Percentiles rank a stretch among this genome's conserved stretches.
These are phyloP conservation scores for Moesziomyces globuligerus DNA, from an alignment of 1,284 basidiomycete genomes.

Conservation along the genomic window DNA sequence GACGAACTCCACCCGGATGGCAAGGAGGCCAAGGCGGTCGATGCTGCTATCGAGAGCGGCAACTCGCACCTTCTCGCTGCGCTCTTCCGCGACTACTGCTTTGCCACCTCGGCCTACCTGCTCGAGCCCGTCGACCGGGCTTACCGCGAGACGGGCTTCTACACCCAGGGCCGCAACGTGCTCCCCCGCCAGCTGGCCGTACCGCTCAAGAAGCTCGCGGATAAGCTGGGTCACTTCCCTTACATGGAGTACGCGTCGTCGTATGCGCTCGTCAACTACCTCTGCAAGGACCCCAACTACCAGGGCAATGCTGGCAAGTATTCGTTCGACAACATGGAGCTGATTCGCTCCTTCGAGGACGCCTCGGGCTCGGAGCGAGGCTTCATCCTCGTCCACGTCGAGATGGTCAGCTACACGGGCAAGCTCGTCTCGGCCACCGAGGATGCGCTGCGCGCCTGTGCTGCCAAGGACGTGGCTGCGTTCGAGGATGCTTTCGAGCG, in stretches of 20 bases:
- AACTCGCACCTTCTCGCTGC: constrained; percentile 57
- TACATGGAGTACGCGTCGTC: constrained; percentile 62
- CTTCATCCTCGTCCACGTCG: constrained; percentile 60
- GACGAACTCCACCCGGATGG: constrained; percentile 48
- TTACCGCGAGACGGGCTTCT: constrained; percentile 55
- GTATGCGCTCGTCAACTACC: constrained; percentile 62
- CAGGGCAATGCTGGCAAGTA: constrained; percentile 47
- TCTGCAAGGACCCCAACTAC: constrained; percentile 31
- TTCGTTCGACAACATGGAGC: constrained; percentile 61
- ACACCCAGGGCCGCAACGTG: constrained; percentile 47
- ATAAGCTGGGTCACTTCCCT: constrained; percentile 57
- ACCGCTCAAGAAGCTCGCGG: constrained; percentile 58
- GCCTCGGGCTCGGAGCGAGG: constrained; percentile 55
- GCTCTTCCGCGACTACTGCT: constrained; percentile 65
- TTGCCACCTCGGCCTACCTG: constrained; percentile 61
- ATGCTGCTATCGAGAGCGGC: constrained; percentile 35
- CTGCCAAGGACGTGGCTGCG: constrained; percentile 28
- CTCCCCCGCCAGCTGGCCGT: constrained; percentile 56
- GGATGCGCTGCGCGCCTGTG: constrained; percentile 50
- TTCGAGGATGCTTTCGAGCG: constrained; percentile 53
- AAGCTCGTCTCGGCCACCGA: constrained; percentile 53
- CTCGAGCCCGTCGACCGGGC: constrained; percentile 59
- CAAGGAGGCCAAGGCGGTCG: constrained; percentile 40
- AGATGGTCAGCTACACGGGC: constrained; percentile 63
- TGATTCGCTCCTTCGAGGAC: constrained; percentile 62